Base-by-base conservation (phyloP, 495 filamentous ascomycete species). In the Penicillium steckii region DNA sequence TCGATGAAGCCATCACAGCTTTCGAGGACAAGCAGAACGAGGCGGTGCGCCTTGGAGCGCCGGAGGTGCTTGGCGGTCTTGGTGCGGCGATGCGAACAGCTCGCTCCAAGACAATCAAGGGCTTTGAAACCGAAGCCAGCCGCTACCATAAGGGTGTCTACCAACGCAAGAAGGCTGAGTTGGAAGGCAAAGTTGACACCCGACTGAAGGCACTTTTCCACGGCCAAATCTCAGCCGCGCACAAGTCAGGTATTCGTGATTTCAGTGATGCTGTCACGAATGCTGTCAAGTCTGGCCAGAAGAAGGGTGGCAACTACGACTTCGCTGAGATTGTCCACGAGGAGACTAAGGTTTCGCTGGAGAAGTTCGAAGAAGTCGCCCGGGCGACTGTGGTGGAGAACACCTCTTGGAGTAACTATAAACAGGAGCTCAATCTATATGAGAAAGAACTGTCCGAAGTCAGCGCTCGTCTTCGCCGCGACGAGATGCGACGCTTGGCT, bases 81-180 rank as follows among this genome's bases (percentile, higher is more conserved):
- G 94, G 94, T 32, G 75, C 72, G 13, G 83, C 82, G 13, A 95
- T 96, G 76, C 84, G 82, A 41, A 61, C 69, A 17, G 83, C 91
- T 0, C 81, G 95, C 33, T 75, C 80, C 40, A 88, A 88, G 59
- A 83, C 85, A 21, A 64, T 96, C 55, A 89, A 88, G 62, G 83
- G 80, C 30, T 98, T 98, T 59, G 90, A 96, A 69, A 83, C 78
- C 0, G 89, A 94, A 62, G 94, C 92, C 19, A 91, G 91, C 66
- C 78, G 94, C 27, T 98, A 98, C 64, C 93, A 96, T 76, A 97
- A 96, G 67, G 91, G 86, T 37, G 94, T 98, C 18, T 98, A 93
- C 67, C 77, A 82, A 44, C 79, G 85, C 13, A 98, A 98, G 72
- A 82, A 83, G 51, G 77, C 81, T 12, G 94, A 98, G 67, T 79